A percentile compares a stretch with the other conserved stretches of the same genome.
Conservation (phyloP, 345 rosid genomes). For the Eucalyptus cloeziana region DNA sequence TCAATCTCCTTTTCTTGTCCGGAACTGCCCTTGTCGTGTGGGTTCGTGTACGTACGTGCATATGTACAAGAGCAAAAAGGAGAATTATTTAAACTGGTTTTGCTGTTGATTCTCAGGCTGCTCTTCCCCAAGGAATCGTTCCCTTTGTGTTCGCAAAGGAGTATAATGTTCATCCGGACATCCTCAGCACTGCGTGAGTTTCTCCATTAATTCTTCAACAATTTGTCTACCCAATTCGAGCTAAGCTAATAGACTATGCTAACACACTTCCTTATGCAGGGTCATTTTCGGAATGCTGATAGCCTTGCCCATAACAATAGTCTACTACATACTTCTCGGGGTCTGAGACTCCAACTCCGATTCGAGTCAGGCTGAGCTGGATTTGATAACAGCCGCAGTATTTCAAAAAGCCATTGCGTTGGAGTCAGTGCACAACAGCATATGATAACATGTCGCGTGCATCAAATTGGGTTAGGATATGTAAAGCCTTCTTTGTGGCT, state of each 20-base stretch:
- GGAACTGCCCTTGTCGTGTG: background rate
- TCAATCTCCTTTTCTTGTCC: background rate
- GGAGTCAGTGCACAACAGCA: background rate
- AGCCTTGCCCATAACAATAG: conserved; percentile 32
- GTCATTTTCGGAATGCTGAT: conserved; percentile 40
- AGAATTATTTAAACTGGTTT: background rate
- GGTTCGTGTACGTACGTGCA: background rate
- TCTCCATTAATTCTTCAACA: background rate
- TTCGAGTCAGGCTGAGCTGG: background rate
- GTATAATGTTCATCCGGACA: conserved; percentile 28
- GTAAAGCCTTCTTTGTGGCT: background rate
- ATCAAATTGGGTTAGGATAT: background rate
- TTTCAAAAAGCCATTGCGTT: background rate
- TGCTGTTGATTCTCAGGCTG: conserved; percentile 7
- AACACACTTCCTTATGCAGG: background rate
- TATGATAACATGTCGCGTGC: background rate
- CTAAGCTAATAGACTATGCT: background rate
- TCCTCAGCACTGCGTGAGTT: conserved; percentile 33
- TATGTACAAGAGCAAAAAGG: background rate
- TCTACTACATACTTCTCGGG: conserved; percentile 28
- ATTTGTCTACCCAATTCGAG: background rate
- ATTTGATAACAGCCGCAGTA: background rate
- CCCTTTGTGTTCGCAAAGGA: conserved; percentile 34
- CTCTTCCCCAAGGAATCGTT: conserved; percentile 35
- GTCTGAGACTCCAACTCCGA: background rate